Base-by-base conservation (phyloP, 2,329 filamentous ascomycete genomes). In the Lecanicillium sp. region DNA sequence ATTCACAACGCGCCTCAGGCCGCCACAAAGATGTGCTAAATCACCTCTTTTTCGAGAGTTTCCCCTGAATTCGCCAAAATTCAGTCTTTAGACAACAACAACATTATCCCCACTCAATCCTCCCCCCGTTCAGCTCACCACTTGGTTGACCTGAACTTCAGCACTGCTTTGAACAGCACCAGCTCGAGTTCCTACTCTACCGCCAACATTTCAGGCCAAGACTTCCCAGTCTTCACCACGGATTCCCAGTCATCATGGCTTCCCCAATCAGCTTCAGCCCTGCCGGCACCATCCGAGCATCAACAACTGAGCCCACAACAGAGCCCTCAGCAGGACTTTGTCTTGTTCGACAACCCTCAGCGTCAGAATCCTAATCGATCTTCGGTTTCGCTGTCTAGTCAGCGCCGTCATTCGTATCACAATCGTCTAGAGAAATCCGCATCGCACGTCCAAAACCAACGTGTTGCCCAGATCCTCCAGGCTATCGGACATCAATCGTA, bases 241-340 rank as follows among this genome's bases (percentile, higher is more conserved):
- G 83, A 83, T 85, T 75, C 78, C 63, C 71, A 72, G 67, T 77
- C 78, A 87, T 54, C 73, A 89, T 89, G 84, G 84, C 82, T 73
- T 79, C 75, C 81, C 73, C 79, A 78, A 69, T 77, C 68, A 69
- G 68, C 71, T 56, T 54, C 68, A 61, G 74, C 67, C 71, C 72
- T 69, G 73, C 75, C 75, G 77, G 77, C 74, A 68, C 52, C 64
- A 66, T 60, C 74, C 67, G 70, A 70, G 67, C 74, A 68, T 51
- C 64, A 75, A 64, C 60, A 67, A 62, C 65, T 66, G 60, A 69
- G 65, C 60, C 66, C 69, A 51, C 56, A 30, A 38, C 35, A 60
- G 51, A 51, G 48, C 36, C 70, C 64, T 42, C 75, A 75, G 56
- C 72, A 81, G 71, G 83, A 88, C 79, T 88, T 88, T 62, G 80